Base-by-base conservation (phyloP, 352 stramenopile species). In the Globisporangium spinosum region DNA sequence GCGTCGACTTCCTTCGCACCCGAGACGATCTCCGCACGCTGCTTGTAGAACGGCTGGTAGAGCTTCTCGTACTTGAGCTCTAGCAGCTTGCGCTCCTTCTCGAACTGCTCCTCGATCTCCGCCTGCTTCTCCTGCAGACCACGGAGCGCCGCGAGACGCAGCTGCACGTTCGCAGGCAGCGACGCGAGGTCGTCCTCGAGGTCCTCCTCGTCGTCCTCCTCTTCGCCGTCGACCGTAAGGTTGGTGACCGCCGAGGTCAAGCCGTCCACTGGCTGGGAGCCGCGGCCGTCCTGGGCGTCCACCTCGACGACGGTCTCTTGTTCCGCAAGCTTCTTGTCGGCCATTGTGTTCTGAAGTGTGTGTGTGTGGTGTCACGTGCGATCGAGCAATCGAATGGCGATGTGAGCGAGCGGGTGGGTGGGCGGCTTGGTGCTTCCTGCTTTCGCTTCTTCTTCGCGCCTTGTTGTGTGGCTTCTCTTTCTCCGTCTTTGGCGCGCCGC, bases 41-140 rank as follows among this genome's bases (percentile, higher is more conserved):
- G 76, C 25, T 64, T 47, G 77, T 93, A 95, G 64, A 95, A 85
- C 17, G 85, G 87, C 76, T 93, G 83, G 74, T 95, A 95, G 13
- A 93, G 77, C 74, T 92, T 93, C 73, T 95, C 85, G 69, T 95
- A 95, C 76, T 95, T 95, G 59, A 95, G 84, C 74, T 95, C 85
- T 20, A 95, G 75, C 54, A 72, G 59, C 71, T 90, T 89, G 65
- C 85, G 87, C 71, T 95, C 85, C 75, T 92, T 93, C 74, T 95
- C 85, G 56, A 95, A 95, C 72, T 91, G 70, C 68, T 91, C 85
- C 63, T 95, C 85, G 40, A 95, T 70, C 65, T 83, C 78, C 7
- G 80, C 80, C 66, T 95, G 87, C 53, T 87, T 70, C 67, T 95
- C 84, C 75, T 87, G 83, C n/a, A 93, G 74, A 73, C 82, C 84